Percentiles rank a stretch among this genome's conserved stretches.
These are phyloP conservation scores for Decorospora gaudefroyi DNA, from an alignment of 2,329 filamentous ascomycete genomes.

Conservation along the genomic window DNA sequence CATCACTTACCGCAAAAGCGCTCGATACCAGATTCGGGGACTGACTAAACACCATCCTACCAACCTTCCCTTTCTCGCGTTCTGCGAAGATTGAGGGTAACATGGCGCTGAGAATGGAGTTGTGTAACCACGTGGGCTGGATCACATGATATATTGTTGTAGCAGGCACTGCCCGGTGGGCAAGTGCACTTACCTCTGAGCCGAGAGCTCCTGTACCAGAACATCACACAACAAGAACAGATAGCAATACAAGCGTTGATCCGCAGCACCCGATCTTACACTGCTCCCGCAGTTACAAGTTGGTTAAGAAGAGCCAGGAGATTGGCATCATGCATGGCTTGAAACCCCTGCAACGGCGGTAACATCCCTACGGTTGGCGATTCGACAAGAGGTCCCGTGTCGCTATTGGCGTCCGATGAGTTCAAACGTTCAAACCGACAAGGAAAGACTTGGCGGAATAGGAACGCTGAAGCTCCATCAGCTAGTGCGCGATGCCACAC, in stretches of 20 bases:
- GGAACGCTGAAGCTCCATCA: slow-evolving; percentile 53
- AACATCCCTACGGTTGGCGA: slow-evolving; percentile 36
- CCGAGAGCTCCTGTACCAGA: no score
- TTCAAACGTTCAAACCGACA: slow-evolving; percentile 45
- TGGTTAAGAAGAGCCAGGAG: slow-evolving; percentile 44
- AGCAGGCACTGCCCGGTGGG: no score
- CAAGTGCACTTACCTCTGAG: no score
- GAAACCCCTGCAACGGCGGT: slow-evolving; percentile 50
- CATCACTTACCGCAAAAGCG: slow-evolving; percentile 48
- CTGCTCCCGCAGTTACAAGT: no score
- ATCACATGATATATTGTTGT: no score
- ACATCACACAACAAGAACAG: no score
- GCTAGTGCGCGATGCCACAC: slow-evolving; percentile 56
- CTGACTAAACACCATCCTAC: slow-evolving; percentile 54
- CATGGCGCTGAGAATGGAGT: slow-evolving; percentile 41
- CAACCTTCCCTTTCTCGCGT: slow-evolving; percentile 35
- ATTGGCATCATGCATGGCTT: slow-evolving; percentile 50
- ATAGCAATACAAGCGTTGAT: no score
- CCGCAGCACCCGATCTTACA: no score
- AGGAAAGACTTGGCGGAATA: slow-evolving; percentile 54
- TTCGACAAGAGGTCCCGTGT: slow-evolving; percentile 14
- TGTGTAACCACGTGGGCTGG: no score
- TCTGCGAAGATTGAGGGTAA: slow-evolving; percentile 33
- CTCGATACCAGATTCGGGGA: slow-evolving; percentile 47
- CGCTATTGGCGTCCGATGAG: background rate